Conservation (phyloP, 1,284 basidiomycete genomes). For the Anthracocystis panici-leucophaei region DNA sequence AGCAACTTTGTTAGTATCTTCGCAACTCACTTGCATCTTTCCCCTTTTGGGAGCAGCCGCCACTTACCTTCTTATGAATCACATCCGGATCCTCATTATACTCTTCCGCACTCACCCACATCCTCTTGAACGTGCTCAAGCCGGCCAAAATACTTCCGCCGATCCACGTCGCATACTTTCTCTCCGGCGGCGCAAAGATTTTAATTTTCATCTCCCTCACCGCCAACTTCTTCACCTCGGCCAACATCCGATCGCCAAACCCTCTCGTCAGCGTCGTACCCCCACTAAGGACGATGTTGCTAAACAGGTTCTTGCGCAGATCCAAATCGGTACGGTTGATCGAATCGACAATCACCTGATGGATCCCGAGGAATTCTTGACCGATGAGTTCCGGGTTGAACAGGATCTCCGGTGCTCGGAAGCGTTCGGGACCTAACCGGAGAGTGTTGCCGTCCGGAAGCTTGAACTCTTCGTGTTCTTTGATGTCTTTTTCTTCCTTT, state of each 20-base stretch:
- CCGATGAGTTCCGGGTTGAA: constrained; percentile 98
- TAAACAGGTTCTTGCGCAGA: constrained; percentile 92
- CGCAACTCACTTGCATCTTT: neutral
- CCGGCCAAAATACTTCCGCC: constrained; percentile 87
- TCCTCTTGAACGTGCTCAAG: constrained; percentile 93
- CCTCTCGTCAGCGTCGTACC: constrained; percentile 80
- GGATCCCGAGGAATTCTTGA: constrained; percentile 94
- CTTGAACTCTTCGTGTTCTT: constrained; percentile 82
- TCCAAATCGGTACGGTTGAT: constrained; percentile 77
- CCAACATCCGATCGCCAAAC: constrained; percentile 93
- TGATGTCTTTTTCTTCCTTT: constrained; percentile 92
- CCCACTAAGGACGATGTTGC: constrained; percentile 95
- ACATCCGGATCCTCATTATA: constrained; percentile 99
- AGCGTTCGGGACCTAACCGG: constrained; percentile 93
- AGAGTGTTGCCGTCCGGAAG: constrained; percentile 95
- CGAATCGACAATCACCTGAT: constrained; percentile 78
- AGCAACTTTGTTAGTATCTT: neutral
- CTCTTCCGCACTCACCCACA: constrained; percentile 90
- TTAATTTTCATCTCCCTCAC: constrained; percentile 98
- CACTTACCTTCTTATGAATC: constrained; percentile 78
- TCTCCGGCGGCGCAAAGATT: constrained; percentile 98
- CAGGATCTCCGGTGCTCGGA: constrained; percentile 95
- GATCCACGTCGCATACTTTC: constrained; percentile 99
- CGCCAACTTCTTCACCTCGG: constrained; percentile 96
- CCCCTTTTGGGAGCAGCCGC: too few relatives aligned